Percentiles rank a stretch among this genome's conserved stretches.
phyloP scores from a whole-genome alignment of 306 rosid genomes.

The Trifolium pratense region DNA sequence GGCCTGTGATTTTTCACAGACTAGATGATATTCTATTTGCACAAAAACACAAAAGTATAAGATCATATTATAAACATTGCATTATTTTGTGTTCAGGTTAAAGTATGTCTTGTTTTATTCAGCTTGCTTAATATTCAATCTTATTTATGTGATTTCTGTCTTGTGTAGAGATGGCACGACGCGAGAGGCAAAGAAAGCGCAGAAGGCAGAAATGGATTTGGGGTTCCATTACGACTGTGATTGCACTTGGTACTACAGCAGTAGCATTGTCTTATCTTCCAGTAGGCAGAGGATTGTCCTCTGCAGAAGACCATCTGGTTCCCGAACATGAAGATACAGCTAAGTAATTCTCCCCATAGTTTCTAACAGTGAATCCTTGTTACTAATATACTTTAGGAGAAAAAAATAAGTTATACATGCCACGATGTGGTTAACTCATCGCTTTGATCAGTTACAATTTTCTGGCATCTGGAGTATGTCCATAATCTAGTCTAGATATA shows the following conservation, averaged over 20 bases:
- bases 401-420: slow-evolving; percentile 57
- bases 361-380: slow-evolving; percentile 36
- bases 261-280: slow-evolving; percentile 83
- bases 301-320: slow-evolving; percentile 39
- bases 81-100: slow-evolving; percentile 14
- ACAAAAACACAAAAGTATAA: not conserved
- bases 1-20: not conserved
- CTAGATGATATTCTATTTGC: not conserved
- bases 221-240: slow-evolving; percentile 76
- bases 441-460: slow-evolving; percentile 48
- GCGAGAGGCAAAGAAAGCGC: slow-evolving; percentile 69
- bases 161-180: slow-evolving; percentile 73
- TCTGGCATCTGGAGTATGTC: slow-evolving; percentile 50
- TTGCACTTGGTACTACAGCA: slow-evolving; percentile 69
- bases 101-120: slow-evolving; percentile 13
- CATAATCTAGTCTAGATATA: slow-evolving; percentile 35
- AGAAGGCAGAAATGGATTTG: slow-evolving; percentile 88
- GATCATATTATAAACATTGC: not conserved
- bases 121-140: not conserved
- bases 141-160: slow-evolving; percentile 20
- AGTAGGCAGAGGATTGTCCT: slow-evolving; percentile 50
- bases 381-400: slow-evolving; percentile 35
- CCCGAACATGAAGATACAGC: slow-evolving; percentile 51
- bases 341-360: slow-evolving; percentile 42
- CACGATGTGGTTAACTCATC: slow-evolving; percentile 48